Base-by-base conservation (phyloP, 2,329 filamentous ascomycete genomes). In the Monosporascus sp. region DNA sequence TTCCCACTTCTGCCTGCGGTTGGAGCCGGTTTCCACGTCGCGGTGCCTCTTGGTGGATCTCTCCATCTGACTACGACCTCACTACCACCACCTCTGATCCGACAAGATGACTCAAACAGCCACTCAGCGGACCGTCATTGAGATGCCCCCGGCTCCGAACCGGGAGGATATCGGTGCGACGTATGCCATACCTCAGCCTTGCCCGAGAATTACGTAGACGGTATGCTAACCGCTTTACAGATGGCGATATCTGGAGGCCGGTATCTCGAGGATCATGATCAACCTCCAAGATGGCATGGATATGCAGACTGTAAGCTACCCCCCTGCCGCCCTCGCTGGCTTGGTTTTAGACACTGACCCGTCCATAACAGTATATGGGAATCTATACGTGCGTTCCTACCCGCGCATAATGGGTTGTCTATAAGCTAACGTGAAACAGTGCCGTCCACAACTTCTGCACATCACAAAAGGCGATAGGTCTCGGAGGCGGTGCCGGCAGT, bases 381-480 rank as follows among this genome's bases (percentile, higher is more conserved):
- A 85, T 97, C 55, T 97, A 97, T 74, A 97, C 93, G 87, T 90
- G 68, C 61, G 74, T 70, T 31, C 20, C 52, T 39, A 46, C 22
- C 20, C 44, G 9, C n/a, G 3, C 49, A 38, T 51, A 2, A 27
- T 38, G 5, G 14, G 44, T 38, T 41, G 49, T 20, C 27, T 4
- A 50, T 50, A 42, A 53, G 51, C 73, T 82, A 60, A 82, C 65
- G 20, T 46, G 46, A 48, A 48, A 51, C 69, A 92, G 81, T 50
- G 91, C 92, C 56, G 94, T 99, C 48, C 94, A 99, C 75, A 97
- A 99, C 76, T 99, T 99, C 72, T 99, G 94, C 72, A 99, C 94
- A 52, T 96, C 94, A 24, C 94, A 97, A 71, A 97, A 97, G 70
- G 90, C 90, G 1, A 85, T 92, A 45, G 81, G 83, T n/a, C 78